These are phyloP conservation scores for Pyrenochaeta sp. DNA, from an alignment of 2,329 filamentous ascomycete species.

Conservation along the genomic window DNA sequence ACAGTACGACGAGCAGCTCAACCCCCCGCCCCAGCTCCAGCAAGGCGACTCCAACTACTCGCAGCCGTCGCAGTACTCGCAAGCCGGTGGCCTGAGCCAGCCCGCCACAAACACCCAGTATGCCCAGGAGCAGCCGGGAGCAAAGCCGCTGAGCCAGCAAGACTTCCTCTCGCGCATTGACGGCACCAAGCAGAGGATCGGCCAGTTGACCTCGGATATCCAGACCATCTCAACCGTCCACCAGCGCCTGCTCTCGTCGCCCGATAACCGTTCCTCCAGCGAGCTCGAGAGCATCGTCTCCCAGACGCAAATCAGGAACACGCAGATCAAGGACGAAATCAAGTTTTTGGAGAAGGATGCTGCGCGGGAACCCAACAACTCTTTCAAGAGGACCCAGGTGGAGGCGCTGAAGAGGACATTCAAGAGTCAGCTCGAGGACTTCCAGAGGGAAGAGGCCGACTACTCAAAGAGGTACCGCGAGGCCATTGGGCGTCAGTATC, in stretches of 20 bases:
- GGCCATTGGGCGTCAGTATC: conserved; percentile 80
- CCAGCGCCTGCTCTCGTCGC: conserved; percentile 72
- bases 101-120: conserved; percentile 31
- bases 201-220: conserved; percentile 70
- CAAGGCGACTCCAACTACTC: conserved; percentile 50
- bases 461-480: conserved; percentile 77
- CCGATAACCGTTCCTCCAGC: conserved; percentile 60
- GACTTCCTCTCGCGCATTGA: conserved; percentile 75
- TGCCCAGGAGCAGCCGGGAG: conserved; percentile 59
- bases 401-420: conserved; percentile 75
- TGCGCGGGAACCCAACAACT: conserved; percentile 67
- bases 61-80: conserved; percentile 48
- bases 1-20: conserved; percentile 32
- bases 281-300: conserved; percentile 73
- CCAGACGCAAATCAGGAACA: conserved; percentile 75
- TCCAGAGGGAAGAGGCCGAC: conserved; percentile 73
- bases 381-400: conserved; percentile 74
- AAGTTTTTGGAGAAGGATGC: conserved; percentile 77
- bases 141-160: conserved; percentile 62
- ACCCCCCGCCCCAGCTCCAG: conserved; percentile 39
- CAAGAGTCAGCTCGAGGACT: conserved; percentile 73
- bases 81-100: conserved; percentile 16
- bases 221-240: conserved; percentile 73
- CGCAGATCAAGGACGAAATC: conserved; percentile 80
- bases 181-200: conserved; percentile 72